phyloP scores from a whole-genome alignment of 2,329 filamentous ascomycete species.

The Aspergillus candidus region DNA sequence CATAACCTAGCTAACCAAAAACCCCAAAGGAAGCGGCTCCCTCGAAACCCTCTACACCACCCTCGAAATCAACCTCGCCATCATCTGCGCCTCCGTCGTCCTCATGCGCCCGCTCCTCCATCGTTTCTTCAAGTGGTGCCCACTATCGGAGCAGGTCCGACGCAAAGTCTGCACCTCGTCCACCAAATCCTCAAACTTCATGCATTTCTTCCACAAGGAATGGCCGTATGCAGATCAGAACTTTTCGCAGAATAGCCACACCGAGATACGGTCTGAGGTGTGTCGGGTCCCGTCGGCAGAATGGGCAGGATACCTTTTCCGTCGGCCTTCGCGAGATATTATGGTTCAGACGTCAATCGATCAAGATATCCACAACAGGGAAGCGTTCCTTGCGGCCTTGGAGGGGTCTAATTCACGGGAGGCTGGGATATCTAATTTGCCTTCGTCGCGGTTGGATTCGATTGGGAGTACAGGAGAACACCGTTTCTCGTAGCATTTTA shows the following conservation, averaged over 20 bases:
- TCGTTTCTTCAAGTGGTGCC: too few relatives aligned
- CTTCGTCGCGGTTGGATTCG: too few relatives aligned
- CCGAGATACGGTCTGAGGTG: not conserved
- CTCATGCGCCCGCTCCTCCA: constrained; percentile 1
- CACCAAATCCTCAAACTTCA: too few relatives aligned
- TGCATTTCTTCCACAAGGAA: too few relatives aligned
- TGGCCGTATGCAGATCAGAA: too few relatives aligned
- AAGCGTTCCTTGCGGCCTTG: not conserved
- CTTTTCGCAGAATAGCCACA: not conserved
- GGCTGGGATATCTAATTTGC: too few relatives aligned
- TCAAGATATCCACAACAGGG: constrained; percentile 1
- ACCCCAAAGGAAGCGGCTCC: not conserved
- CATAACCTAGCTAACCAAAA: not conserved
- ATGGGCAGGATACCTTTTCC: too few relatives aligned
- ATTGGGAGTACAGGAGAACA: too few relatives aligned
- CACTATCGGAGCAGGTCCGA: too few relatives aligned
- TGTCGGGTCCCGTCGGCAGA: too few relatives aligned
- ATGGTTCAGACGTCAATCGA: constrained; percentile 6
- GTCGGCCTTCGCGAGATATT: not conserved
- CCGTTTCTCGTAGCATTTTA: too few relatives aligned
- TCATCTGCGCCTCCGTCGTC: constrained; percentile 1
- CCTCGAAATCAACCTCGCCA: constrained; percentile 2
- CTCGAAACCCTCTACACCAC: constrained; percentile 1
- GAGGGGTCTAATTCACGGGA: not conserved
- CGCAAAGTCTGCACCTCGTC: too few relatives aligned